phyloP scores from a whole-genome alignment of 2,329 filamentous ascomycete genomes.

The Amylocarpus encephaloides region DNA sequence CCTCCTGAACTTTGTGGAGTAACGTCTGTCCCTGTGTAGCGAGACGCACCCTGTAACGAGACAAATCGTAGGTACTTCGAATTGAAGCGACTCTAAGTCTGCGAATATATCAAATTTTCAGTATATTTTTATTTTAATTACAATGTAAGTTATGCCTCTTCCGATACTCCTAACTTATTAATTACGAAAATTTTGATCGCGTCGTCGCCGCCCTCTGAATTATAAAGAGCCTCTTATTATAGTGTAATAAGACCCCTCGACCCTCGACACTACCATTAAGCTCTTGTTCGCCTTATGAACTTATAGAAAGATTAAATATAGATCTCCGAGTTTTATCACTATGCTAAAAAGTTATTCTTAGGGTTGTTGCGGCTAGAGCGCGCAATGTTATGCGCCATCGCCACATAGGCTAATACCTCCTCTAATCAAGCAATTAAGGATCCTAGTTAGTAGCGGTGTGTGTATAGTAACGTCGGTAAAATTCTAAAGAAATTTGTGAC shows the following conservation, averaged over 20 bases:
- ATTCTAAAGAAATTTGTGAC: conserved; percentile 9
- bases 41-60: too few species aligned
- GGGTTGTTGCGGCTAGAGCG: background rate
- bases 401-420: conserved; percentile 4
- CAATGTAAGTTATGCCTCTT: background rate
- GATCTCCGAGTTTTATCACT: conserved; percentile 1
- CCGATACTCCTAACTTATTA: conserved; percentile 3
- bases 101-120: background rate
- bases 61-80: background rate
- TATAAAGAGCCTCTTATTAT: conserved; percentile 5
- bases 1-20: too few species aligned
- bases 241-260: conserved; percentile 4
- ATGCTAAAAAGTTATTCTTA: background rate
- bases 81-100: conserved; percentile 1
- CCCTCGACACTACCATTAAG: background rate
- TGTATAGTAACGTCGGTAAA: conserved; percentile 3
- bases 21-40: too few species aligned
- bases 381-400: background rate
- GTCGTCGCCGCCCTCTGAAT: conserved; percentile 7
- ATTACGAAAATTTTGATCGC: conserved; percentile 9
- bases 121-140: conserved; percentile 4
- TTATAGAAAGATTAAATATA: conserved; percentile 3
- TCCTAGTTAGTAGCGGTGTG: background rate
- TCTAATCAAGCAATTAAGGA: conserved; percentile 3
- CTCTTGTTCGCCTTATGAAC: conserved; percentile 4